These are phyloP conservation scores for Fusarium sp. DNA, from an alignment of 2,329 filamentous ascomycete species.

Conservation along the genomic window DNA sequence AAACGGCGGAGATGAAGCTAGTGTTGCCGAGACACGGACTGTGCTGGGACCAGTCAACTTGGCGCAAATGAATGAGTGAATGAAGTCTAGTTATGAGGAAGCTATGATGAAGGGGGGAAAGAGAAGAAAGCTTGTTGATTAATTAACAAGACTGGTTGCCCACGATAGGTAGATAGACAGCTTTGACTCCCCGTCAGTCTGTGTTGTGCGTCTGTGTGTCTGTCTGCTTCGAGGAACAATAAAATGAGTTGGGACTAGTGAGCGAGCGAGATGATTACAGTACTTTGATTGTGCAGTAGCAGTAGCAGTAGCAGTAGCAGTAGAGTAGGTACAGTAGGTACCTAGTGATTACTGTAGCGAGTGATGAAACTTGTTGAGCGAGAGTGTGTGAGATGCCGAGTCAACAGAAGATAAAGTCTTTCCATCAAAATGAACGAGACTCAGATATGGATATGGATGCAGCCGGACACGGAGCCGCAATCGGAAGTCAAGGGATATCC, in stretches of 20 bases:
- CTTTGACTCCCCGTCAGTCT: not conserved
- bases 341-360: constrained; percentile 28
- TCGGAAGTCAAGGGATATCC: constrained; percentile 24
- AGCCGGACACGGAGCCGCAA: constrained; percentile 23
- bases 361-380: constrained; percentile 17
- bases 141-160: constrained; percentile 6
- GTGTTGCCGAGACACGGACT: constrained; percentile 41
- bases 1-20: constrained; percentile 43
- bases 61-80: not conserved
- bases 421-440: constrained; percentile 8
- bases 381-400: constrained; percentile 4
- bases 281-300: constrained; percentile 24
- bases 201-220: not conserved
- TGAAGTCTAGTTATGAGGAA: constrained; percentile 1
- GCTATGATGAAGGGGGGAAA: constrained; percentile 6
- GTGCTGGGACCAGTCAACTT: constrained; percentile 33
- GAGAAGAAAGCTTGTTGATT: constrained; percentile 7
- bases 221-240: not conserved
- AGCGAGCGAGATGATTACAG: constrained; percentile 29
- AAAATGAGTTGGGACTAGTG: constrained; percentile 33
- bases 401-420: constrained; percentile 21
- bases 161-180: no score
- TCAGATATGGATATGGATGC: not conserved
- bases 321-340: constrained; percentile 5
- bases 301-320: no score